Conservation (phyloP, 139 green algal genomes). For the Choricystis sp. region DNA sequence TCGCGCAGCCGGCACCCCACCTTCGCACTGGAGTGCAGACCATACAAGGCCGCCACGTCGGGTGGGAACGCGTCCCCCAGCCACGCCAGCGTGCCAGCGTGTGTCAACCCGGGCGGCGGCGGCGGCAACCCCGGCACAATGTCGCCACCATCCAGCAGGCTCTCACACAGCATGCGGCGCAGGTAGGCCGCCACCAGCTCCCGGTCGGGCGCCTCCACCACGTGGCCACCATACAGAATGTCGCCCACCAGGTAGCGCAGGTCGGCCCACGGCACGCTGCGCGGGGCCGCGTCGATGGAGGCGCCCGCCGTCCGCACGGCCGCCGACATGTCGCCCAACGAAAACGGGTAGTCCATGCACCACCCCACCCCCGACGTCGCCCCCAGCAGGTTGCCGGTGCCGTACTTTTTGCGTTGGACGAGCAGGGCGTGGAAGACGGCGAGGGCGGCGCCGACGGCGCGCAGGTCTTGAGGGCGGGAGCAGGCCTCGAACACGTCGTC, state of each 20-base stretch:
- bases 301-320: slow-evolving; percentile 67
- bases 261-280: slow-evolving; percentile 60
- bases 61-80: slow-evolving; percentile 60
- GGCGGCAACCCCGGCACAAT: slow-evolving; percentile 31
- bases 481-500: slow-evolving; percentile 78
- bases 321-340: slow-evolving; percentile 74
- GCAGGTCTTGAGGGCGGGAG: slow-evolving; percentile 49
- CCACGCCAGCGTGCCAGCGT: slow-evolving; percentile 35
- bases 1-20: slow-evolving; percentile 80
- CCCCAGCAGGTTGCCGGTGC: slow-evolving; percentile 66
- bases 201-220: slow-evolving; percentile 85
- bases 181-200: slow-evolving; percentile 64
- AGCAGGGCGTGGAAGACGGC: slow-evolving; percentile 82
- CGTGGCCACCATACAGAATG: slow-evolving; percentile 93
- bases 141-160: slow-evolving; percentile 44
- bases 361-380: slow-evolving; percentile 59
- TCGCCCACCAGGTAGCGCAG: slow-evolving; percentile 86
- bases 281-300: slow-evolving; percentile 55
- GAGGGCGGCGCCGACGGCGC: slow-evolving; percentile 69
- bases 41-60: slow-evolving; percentile 68
- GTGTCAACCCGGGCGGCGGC: slow-evolving; percentile 21
- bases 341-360: slow-evolving; percentile 94
- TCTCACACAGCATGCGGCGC: slow-evolving; percentile 54
- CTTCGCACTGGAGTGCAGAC: slow-evolving; percentile 83
- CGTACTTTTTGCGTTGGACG: slow-evolving; percentile 89